Evolutionary conservation across 106 monocot species (phyloP).

Genomic region (Iris macrosiphon): DNA sequence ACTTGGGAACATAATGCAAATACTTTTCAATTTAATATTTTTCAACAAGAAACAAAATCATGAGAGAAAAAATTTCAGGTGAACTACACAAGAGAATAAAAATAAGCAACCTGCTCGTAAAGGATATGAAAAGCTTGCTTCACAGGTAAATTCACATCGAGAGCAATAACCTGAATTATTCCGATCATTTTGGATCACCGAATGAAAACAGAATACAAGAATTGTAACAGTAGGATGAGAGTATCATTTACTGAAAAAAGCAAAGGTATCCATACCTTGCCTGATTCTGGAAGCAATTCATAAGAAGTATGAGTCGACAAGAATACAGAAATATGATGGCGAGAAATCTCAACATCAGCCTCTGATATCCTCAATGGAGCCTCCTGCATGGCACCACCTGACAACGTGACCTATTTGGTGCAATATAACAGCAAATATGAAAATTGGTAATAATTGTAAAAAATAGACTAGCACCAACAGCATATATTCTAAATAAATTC

Average conservation of each 20-base stretch:
- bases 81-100: too few relatives aligned
- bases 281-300: constrained; percentile 86
- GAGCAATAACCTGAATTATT: constrained; percentile 67
- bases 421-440: constrained; percentile 8
- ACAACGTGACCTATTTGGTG: constrained; percentile 24
- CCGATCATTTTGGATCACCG: not conserved
- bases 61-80: too few relatives aligned
- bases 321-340: constrained; percentile 46
- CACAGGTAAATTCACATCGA: constrained; percentile 92
- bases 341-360: constrained; percentile 46
- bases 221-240: not conserved
- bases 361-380: constrained; percentile 39
- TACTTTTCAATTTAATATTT: too few relatives aligned
- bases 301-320: constrained; percentile 63
- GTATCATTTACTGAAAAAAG: not conserved
- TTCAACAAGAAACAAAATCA: too few relatives aligned
- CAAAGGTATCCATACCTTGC: constrained; percentile 45
- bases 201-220: not conserved
- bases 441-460: not conserved
- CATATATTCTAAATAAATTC: too few relatives aligned
- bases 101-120: constrained; percentile 64
- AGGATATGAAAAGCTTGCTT: constrained; percentile 97
- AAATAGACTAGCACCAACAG: not conserved
- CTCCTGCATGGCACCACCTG: constrained; percentile 33
- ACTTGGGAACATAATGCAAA: too few relatives aligned